These are phyloP conservation scores for Tillandsia leiboldiana DNA, from an alignment of 176 grass and related monocot genomes.

Conservation along the genomic window DNA sequence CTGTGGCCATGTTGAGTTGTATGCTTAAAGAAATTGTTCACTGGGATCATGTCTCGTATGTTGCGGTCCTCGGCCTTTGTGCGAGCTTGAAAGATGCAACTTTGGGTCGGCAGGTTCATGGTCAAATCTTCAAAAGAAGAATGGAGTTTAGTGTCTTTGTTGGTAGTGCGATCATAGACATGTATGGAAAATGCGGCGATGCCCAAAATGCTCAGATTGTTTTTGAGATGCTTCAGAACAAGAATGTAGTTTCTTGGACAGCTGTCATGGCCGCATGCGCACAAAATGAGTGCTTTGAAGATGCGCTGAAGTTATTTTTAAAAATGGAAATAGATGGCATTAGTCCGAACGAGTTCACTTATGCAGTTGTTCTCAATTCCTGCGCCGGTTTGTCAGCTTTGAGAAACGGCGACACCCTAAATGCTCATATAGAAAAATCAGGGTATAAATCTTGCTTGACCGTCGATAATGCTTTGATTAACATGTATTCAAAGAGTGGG, in stretches of 20 bases:
- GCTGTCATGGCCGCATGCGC: conserved; percentile 50
- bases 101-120: conserved; percentile 52
- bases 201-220: conserved; percentile 31
- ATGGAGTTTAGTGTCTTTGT: conserved; percentile 39
- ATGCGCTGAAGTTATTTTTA: conserved; percentile 60
- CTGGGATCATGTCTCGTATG: conserved; percentile 69
- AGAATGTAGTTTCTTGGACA: conserved; percentile 78
- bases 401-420: conserved; percentile 49
- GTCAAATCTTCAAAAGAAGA: conserved; percentile 49
- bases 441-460: conserved; percentile 27
- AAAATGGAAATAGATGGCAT: conserved; percentile 44
- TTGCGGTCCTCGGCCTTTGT: conserved; percentile 55
- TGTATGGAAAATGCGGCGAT: conserved; percentile 65
- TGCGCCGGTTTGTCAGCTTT: conserved; percentile 63
- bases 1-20: conserved; percentile 23
- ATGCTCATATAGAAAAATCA: conserved; percentile 48
- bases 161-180: conserved; percentile 55
- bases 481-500: conserved; percentile 81
- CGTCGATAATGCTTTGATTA: conserved; percentile 60
- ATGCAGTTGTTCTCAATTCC: conserved; percentile 46
- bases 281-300: conserved; percentile 64
- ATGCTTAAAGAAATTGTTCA: conserved; percentile 35
- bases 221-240: conserved; percentile 39
- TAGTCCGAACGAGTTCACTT: conserved; percentile 54
- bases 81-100: conserved; percentile 36